Conservation (phyloP, 352 stramenopile genomes). For the Thalassiosira mediterranea region DNA sequence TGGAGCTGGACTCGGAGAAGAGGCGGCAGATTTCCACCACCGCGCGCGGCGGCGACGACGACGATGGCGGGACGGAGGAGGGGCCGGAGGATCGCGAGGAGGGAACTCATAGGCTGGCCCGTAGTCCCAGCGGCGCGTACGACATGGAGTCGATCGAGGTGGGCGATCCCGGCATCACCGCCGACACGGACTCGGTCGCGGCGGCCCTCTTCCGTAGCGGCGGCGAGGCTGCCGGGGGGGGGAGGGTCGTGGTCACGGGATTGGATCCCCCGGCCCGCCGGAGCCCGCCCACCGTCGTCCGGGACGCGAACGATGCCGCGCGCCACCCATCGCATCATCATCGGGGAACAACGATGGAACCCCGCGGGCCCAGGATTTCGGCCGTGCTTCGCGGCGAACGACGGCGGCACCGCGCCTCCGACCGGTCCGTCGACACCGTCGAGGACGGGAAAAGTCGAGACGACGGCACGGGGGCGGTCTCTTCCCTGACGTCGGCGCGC, state of each 20-base stretch:
- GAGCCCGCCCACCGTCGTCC: constrained; percentile 17
- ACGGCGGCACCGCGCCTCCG: too few relatives aligned
- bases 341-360: constrained; percentile 21
- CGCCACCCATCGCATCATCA: not conserved
- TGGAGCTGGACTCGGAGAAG: constrained; percentile 22
- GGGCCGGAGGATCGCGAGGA: not conserved
- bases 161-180: constrained; percentile 38
- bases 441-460: too few relatives aligned
- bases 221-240: not conserved
- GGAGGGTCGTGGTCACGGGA: constrained; percentile 22
- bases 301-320: not conserved
- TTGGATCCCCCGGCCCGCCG: constrained; percentile 41
- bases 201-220: constrained; percentile 19
- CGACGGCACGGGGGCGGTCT: too few relatives aligned
- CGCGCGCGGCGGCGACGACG: not conserved
- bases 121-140: constrained; percentile 13
- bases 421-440: too few relatives aligned
- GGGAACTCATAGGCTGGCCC: not conserved
- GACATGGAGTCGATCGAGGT: constrained; percentile 30
- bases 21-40: not conserved
- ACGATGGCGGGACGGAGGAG: constrained; percentile 8
- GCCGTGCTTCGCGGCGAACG: constrained; percentile 15
- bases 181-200: constrained; percentile 29
- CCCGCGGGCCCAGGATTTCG: constrained; percentile 24
- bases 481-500: too few relatives aligned